A percentile compares a stretch with the other conserved stretches of the same genome.
phyloP scores from a whole-genome alignment of 2,329 filamentous ascomycete species.

The Colletotrichum sojae region DNA sequence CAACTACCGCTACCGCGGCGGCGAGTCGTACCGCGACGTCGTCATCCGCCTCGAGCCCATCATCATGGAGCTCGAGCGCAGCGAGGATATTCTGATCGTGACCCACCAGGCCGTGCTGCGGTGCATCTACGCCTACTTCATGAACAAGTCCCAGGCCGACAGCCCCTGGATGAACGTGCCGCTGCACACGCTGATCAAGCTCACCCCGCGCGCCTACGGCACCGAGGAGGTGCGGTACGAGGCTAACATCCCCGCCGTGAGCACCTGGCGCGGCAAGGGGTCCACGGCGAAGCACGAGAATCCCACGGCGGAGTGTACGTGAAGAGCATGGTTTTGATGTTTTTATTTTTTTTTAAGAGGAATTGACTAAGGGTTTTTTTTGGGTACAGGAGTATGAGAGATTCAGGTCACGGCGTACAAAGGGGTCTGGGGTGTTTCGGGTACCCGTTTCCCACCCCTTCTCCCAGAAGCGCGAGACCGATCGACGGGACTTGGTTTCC shows the following conservation, averaged over 20 bases:
- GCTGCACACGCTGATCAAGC: conserved; percentile 94
- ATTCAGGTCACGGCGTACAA: background rate
- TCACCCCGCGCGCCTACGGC: conserved; percentile 93
- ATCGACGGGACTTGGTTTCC: conserved; percentile 4
- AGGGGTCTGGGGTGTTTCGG: background rate
- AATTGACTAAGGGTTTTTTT: conserved; percentile 10
- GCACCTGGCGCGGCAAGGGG: conserved; percentile 95
- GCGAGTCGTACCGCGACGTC: conserved; percentile 95
- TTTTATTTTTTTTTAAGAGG: background rate
- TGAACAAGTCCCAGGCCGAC: conserved; percentile 93
- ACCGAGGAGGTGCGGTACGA: conserved; percentile 91
- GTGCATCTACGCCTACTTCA: conserved; percentile 99
- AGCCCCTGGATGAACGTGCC: conserved; percentile 99
- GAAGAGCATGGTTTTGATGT: background rate
- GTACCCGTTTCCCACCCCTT: background rate
- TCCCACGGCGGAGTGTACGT: conserved; percentile 56
- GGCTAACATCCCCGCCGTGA: conserved; percentile 95
- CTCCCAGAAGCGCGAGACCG: background rate
- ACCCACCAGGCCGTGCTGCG: conserved; percentile 97
- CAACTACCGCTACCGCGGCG: conserved; percentile 98
- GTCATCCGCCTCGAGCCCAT: conserved; percentile 98
- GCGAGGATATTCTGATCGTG: conserved; percentile 97
- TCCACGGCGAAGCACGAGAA: conserved; percentile 90
- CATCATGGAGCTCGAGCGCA: conserved; percentile 98
- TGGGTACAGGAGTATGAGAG: background rate